Conservation (phyloP, 2,329 filamentous ascomycete species). For the Chaetomium sp. region DNA sequence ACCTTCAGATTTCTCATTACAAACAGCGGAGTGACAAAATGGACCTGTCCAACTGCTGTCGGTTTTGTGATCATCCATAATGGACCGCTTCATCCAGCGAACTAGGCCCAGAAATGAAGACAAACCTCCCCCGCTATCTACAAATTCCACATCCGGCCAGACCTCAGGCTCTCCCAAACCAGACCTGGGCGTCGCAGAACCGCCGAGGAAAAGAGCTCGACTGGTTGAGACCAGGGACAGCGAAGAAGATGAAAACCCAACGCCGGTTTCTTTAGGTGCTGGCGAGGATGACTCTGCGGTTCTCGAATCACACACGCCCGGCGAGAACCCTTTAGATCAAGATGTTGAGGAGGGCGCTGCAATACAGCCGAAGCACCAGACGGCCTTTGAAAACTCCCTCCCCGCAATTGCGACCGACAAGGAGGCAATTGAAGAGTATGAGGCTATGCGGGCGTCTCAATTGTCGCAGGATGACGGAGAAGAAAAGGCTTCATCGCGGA, state of each 20-base stretch:
- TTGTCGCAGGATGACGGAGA: conserved; percentile 30
- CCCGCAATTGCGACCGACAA: conserved; percentile 60
- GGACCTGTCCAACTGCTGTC: neutral
- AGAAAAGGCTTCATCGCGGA: conserved; percentile 43
- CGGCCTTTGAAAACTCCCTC: conserved; percentile 65
- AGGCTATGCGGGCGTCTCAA: conserved; percentile 58
- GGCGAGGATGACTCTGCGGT: neutral
- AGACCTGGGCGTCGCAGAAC: conserved; percentile 19
- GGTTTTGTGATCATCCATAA: conserved; percentile 2
- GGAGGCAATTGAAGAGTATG: conserved; percentile 73
- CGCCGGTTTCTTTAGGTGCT: neutral
- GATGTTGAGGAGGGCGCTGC: neutral
- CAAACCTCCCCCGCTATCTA: no score
- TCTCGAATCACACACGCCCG: neutral
- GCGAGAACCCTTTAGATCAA: neutral
- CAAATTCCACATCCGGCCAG: conserved; percentile 12
- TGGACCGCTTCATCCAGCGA: conserved; percentile 27
- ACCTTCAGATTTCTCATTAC: neutral
- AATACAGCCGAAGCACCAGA: conserved; percentile 31
- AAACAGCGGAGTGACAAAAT: neutral
- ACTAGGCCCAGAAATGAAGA: conserved; percentile 5
- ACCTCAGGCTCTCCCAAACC: neutral
- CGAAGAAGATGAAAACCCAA: conserved; percentile 26
- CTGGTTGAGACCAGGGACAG: conserved; percentile 25
- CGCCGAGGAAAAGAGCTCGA: conserved; percentile 32